phyloP scores from a whole-genome alignment of 2,329 filamentous ascomycete genomes.

The Trichoderma harzianum region DNA sequence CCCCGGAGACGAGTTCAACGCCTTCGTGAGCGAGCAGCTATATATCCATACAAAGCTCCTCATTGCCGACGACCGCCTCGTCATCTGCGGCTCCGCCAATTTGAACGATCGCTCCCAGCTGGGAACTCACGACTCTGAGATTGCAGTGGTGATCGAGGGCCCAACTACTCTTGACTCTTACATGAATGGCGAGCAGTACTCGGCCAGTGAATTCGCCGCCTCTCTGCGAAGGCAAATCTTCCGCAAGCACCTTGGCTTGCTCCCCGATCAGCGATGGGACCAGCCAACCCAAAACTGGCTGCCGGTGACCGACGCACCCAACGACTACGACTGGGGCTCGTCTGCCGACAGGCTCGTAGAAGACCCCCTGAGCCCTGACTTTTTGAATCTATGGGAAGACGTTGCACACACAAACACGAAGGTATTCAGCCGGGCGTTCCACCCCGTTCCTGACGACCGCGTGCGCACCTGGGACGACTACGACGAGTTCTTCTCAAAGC shows the following conservation, averaged over 20 bases:
- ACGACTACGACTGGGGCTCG: slow-evolving; percentile 70
- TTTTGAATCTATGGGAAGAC: slow-evolving; percentile 67
- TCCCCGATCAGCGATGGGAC: slow-evolving; percentile 70
- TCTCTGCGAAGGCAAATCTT: slow-evolving; percentile 82
- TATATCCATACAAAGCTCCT: slow-evolving; percentile 67
- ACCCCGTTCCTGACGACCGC: slow-evolving; percentile 66
- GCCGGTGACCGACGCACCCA: slow-evolving; percentile 66
- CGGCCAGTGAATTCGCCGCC: slow-evolving; percentile 71
- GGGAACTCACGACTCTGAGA: slow-evolving; percentile 80
- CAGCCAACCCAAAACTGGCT: slow-evolving; percentile 70
- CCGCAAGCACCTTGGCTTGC: slow-evolving; percentile 84
- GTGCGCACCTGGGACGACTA: slow-evolving; percentile 72
- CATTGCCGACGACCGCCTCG: slow-evolving; percentile 77
- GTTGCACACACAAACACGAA: slow-evolving; percentile 77
- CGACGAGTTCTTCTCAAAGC: slow-evolving; percentile 63
- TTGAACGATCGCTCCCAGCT: slow-evolving; percentile 68
- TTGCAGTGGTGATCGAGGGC: slow-evolving; percentile 86
- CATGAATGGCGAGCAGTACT: slow-evolving; percentile 72
- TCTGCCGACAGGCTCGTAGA: slow-evolving; percentile 64
- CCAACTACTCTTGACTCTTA: slow-evolving; percentile 62
- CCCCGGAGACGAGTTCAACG: slow-evolving; percentile 54
- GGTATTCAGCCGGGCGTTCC: slow-evolving; percentile 77
- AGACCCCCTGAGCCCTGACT: slow-evolving; percentile 68
- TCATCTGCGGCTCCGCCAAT: slow-evolving; percentile 71
- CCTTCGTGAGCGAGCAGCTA: slow-evolving; percentile 61